Evolutionary conservation across 2,329 filamentous ascomycete species (phyloP).

Genomic region (Sporothrix mexicana): DNA sequence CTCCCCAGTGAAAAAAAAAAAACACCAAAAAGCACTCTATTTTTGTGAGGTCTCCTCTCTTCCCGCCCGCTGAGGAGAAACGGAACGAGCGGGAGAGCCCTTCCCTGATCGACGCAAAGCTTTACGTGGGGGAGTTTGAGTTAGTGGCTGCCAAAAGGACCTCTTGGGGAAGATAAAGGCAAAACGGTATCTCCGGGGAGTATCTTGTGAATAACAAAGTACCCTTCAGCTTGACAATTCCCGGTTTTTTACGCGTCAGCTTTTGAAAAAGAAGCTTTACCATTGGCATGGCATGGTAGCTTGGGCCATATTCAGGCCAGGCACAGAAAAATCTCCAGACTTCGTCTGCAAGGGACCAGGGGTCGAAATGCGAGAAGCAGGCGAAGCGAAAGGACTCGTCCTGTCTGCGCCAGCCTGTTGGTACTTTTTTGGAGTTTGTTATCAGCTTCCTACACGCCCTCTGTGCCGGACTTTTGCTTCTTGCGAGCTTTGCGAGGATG

Average conservation of each 20-base stretch:
- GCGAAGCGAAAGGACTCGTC: not conserved
- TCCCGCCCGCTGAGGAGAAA: conserved; percentile 14
- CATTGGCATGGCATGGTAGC: not conserved
- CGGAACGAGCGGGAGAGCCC: conserved; percentile 20
- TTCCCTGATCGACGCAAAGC: conserved; percentile 11
- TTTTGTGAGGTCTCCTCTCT: not conserved
- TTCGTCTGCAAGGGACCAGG: conserved; percentile 15
- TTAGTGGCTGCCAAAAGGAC: conserved; percentile 6
- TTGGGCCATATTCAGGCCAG: not conserved
- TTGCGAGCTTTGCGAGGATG: conserved; percentile 15
- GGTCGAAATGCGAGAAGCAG: not conserved
- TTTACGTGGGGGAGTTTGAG: not conserved
- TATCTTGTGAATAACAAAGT: not conserved
- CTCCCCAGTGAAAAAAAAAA: not conserved
- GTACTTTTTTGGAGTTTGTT: not conserved
- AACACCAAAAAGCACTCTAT: not conserved
- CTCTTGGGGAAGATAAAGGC: not conserved
- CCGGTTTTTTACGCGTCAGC: not conserved
- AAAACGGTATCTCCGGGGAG: not conserved
- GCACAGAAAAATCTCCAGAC: not conserved
- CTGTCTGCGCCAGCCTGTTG: not conserved
- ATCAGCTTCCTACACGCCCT: too few species aligned
- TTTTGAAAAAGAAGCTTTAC: not conserved
- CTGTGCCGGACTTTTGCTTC: not conserved
- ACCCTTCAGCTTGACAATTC: not conserved